Conservation (phyloP, 225 moss, liverwort and hornwort species). For the Pseudisothecium myosuroides region DNA sequence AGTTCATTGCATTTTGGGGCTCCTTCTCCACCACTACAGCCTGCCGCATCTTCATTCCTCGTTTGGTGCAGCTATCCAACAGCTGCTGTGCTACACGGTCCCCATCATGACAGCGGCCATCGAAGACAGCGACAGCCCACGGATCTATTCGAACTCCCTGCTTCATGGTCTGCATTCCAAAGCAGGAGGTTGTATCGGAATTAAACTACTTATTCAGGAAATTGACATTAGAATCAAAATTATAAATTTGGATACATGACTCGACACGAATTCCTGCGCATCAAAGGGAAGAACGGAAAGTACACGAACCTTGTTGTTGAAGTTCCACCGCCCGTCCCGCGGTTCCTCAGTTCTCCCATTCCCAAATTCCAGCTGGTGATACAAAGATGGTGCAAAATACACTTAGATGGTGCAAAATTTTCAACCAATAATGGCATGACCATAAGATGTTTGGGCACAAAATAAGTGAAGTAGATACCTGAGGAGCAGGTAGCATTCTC, state of each 20-base stretch:
- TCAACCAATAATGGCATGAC: neutral
- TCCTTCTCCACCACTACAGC: conserved; percentile 27
- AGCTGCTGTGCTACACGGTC: conserved; percentile 34
- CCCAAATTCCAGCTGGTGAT: conserved; percentile 63
- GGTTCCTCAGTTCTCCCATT: conserved; percentile 56
- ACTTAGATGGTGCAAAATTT: neutral
- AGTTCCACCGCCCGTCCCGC: conserved; percentile 77
- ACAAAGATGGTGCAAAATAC: neutral
- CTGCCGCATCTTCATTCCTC: conserved; percentile 50
- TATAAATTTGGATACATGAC: neutral
- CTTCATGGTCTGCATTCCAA: conserved; percentile 49
- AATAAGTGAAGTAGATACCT: conserved; percentile 6
- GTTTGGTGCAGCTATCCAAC: conserved; percentile 31
- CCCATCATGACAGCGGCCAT: conserved; percentile 10
- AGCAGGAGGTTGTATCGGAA: neutral
- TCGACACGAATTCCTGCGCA: neutral
- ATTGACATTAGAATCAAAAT: neutral
- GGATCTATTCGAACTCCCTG: conserved; percentile 23
- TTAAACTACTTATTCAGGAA: neutral
- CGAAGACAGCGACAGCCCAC: conserved; percentile 80
- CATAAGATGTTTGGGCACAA: neutral
- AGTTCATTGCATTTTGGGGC: neutral
- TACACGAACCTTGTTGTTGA: conserved; percentile 54
- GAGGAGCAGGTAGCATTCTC: conserved; percentile 59
- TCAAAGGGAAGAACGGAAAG: neutral